Evolutionary conservation across 1,139 yeast species (phyloP), one percentile per base, ranked within the genome.

Genomic region (Candida sp.): DNA sequence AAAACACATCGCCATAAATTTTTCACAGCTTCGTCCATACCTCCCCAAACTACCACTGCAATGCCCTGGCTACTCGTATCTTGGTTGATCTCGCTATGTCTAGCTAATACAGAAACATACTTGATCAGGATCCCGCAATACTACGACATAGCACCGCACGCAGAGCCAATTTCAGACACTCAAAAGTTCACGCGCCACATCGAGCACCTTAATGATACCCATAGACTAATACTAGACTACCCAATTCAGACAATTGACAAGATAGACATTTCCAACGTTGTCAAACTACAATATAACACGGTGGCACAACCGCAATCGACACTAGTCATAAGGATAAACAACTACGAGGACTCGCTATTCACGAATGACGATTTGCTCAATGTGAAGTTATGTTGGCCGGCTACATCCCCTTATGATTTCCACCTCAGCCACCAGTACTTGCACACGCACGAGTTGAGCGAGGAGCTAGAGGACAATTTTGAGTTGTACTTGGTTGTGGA

Each of bases 371-470:
- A 74, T 55, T 49, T 70, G 32, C 51, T 77, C 33, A 67, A 64
- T 50, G 62, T 74, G 31, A 77, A 77, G 53, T 52, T 76, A 12
- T 77, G 81, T 55, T 77, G 81, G 81, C 80, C 81, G 0, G 78
- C 81, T 0, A 75, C 73, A 1, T 54, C 53, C 11, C 78, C 81
- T 2, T 65, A 67, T 47, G 64, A 63, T 40, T 72, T 76, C 44
- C 40, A 43, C 5, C 25, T 73, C 1, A 37, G 54, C 11, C 74
- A 72, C 49, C 44, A 49, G 22, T 73, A 67, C 50, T 28, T 65
- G 2, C 50, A 60, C 44, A 44, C 63, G 5, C 47, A 54, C 2
- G 53, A 56, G 2, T 48, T 59, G 1, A 7, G 46, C 11, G 27
- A 40, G 12, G 46, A 33, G 11, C 26, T 32, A 11, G 47, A 48